Percentiles rank a stretch among this genome's conserved stretches.
Conservation (phyloP, 2,329 filamentous ascomycete species). For the Periconia macrospinosa region DNA sequence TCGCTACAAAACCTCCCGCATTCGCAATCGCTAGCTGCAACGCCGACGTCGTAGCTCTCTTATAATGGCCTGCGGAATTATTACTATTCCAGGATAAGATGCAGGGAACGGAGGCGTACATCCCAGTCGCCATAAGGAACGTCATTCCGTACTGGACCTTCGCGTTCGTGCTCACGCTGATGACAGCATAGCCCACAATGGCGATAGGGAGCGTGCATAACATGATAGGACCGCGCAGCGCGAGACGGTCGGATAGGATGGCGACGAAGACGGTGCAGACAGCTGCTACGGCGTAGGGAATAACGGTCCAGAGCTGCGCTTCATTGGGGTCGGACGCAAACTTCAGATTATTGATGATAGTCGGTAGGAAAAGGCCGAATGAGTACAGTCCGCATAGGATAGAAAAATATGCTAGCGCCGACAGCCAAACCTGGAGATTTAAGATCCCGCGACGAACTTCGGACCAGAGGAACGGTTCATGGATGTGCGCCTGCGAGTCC, state of each 20-base stretch:
- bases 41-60: conserved; percentile 67
- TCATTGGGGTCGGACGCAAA: conserved; percentile 59
- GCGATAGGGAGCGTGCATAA: conserved; percentile 64
- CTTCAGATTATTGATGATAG: conserved; percentile 62
- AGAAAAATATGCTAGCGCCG: conserved; percentile 63
- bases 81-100: conserved; percentile 69
- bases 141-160: conserved; percentile 66
- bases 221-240: conserved; percentile 64
- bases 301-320: conserved; percentile 65
- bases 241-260: conserved; percentile 62
- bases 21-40: conserved; percentile 69
- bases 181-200: conserved; percentile 67
- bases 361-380: conserved; percentile 67
- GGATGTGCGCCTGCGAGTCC: conserved; percentile 35
- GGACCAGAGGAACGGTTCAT: conserved; percentile 61
- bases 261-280: conserved; percentile 56
- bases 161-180: conserved; percentile 57
- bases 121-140: conserved; percentile 66
- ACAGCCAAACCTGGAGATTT: conserved; percentile 65
- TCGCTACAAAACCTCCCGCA: conserved; percentile 67
- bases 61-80: conserved; percentile 70
- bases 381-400: conserved; percentile 63
- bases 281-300: conserved; percentile 64
- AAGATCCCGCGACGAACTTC: conserved; percentile 65
- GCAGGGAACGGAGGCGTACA: conserved; percentile 65